Conservation (phyloP, 2,329 filamentous ascomycete species). For the Hymenoscyphus fraxineus region DNA sequence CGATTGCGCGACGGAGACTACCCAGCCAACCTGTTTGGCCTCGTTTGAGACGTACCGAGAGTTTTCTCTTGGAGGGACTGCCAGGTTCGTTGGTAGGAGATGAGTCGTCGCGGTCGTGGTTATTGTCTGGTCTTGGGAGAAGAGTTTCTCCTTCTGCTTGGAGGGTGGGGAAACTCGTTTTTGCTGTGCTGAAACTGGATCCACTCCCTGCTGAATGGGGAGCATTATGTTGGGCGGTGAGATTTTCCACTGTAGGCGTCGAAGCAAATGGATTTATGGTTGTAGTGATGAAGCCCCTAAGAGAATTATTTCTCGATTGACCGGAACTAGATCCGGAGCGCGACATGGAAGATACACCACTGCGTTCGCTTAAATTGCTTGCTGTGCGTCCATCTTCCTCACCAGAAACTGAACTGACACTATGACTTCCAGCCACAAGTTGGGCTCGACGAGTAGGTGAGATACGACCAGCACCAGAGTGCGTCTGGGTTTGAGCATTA, state of each 20-base stretch:
- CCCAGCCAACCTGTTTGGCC: conserved; percentile 54
- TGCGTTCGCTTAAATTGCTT: conserved; percentile 36
- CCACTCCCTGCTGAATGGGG: conserved; percentile 28
- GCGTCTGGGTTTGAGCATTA: conserved; percentile 27
- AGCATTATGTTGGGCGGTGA: conserved; percentile 13
- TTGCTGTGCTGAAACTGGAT: conserved; percentile 32
- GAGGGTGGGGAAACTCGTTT: conserved; percentile 28
- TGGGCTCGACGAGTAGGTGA: conserved; percentile 34
- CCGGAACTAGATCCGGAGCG: conserved; percentile 30
- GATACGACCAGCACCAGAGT: conserved; percentile 30
- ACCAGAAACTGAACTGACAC: conserved; percentile 25
- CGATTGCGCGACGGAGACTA: conserved; percentile 48
- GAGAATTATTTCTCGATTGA: conserved; percentile 29
- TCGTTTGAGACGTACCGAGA: conserved; percentile 21
- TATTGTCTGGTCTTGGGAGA: conserved; percentile 28
- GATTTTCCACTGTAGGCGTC: conserved; percentile 20
- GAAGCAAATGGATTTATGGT: conserved; percentile 30
- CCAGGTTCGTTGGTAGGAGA: conserved; percentile 37
- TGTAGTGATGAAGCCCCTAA: conserved; percentile 30
- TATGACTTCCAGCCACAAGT: conserved; percentile 25
- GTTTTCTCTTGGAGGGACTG: conserved; percentile 55
- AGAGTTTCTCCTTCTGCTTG: conserved; percentile 32
- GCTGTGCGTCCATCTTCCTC: conserved; percentile 34
- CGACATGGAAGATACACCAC: conserved; percentile 27
- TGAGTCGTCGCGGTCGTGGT: conserved; percentile 17